phyloP scores from a whole-genome alignment of 2,329 filamentous ascomycete species.

The Akanthomyces muscarius region DNA sequence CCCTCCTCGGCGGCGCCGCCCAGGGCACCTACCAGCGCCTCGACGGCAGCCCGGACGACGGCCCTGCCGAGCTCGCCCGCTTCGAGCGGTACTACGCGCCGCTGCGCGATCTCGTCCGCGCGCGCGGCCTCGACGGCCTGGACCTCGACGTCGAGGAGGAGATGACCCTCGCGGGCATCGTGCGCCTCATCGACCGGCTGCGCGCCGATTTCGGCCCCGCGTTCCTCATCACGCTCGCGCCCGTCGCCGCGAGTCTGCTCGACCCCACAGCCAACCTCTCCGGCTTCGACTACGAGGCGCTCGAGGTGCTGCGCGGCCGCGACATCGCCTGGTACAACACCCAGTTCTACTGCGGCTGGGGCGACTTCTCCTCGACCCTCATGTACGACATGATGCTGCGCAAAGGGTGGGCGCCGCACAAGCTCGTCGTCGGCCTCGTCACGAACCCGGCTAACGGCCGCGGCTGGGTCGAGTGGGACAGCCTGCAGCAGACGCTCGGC shows the following conservation, averaged over 20 bases:
- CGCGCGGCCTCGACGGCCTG: slow-evolving; percentile 61
- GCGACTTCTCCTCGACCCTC: slow-evolving; percentile 44
- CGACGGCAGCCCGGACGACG: slow-evolving; percentile 43
- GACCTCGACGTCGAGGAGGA: slow-evolving; percentile 79
- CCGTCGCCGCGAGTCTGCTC: slow-evolving; percentile 70
- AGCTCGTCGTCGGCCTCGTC: slow-evolving; percentile 75
- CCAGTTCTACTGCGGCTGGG: slow-evolving; percentile 93
- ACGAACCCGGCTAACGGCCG: slow-evolving; percentile 71
- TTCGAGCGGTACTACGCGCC: slow-evolving; percentile 75
- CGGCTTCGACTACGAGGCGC: slow-evolving; percentile 73
- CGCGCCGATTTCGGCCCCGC: slow-evolving; percentile 62
- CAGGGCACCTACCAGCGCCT: slow-evolving; percentile 63
- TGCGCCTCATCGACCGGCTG: slow-evolving; percentile 63
- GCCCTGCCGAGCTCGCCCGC: slow-evolving; percentile 33
- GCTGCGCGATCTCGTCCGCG: slow-evolving; percentile 60
- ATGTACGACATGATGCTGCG: slow-evolving; percentile 50
- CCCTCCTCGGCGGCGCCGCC: slow-evolving; percentile 84
- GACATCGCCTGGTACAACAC: slow-evolving; percentile 83
- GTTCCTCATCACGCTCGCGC: slow-evolving; percentile 78
- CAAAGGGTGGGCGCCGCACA: slow-evolving; percentile 66
- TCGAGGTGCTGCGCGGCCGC: slow-evolving; percentile 63
- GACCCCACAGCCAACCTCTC: slow-evolving; percentile 58
- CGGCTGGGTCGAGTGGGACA: slow-evolving; percentile 48
- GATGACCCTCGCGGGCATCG: slow-evolving; percentile 63
- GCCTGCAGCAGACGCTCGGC: slow-evolving; percentile 40